Base-by-base conservation (phyloP, 1,284 basidiomycete species). In the Rhizoctonia solani region DNA sequence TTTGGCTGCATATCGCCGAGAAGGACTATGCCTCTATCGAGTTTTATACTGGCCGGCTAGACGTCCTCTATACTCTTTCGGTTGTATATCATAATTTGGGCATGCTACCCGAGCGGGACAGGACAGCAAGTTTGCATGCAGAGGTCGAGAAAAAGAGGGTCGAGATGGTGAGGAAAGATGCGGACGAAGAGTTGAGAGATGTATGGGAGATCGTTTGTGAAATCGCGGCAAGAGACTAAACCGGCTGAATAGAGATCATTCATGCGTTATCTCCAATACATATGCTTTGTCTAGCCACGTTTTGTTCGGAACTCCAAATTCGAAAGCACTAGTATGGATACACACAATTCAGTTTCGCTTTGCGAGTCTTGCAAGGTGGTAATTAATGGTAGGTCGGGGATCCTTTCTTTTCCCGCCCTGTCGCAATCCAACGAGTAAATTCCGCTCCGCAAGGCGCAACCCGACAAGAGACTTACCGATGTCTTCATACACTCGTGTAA, bases 401-500 rank as follows among this genome's bases (percentile, higher is more conserved):
- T 76, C 77, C 75, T 86, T 89, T 69, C 83, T 85, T 54, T 81
- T 80, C 73, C 84, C 80, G 32, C 88, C 87, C 89, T 89, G 72
- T 13, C 70, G n/a, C 67, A 39, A 68, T 16, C 49, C 37, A 52
- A 66, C 11, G 34, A 4, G 44, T 66, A 9, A 59, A 56, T 37
- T 63, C n/a, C 4, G 41, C 1, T 11, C 32, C 41, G 55, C 16
- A 44, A 37, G 21, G 30, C 53, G 30, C 39, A 32, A 30, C 34
- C 6, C 19, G 14, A 25, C 13, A 30, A 14, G 53, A 61, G 29
- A 83, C 91, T 74, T 69, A 95, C 93, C 75, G 87, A 84, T 46
- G 86, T 90, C 71, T 87, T 81, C 94, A 98, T 96, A 81, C 95
- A 98, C 34, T 86, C 82, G 74, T 90, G 90, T 68, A 97, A 78